Conservation (phyloP, 345 rosid genomes). For the Populus pruinosa region DNA sequence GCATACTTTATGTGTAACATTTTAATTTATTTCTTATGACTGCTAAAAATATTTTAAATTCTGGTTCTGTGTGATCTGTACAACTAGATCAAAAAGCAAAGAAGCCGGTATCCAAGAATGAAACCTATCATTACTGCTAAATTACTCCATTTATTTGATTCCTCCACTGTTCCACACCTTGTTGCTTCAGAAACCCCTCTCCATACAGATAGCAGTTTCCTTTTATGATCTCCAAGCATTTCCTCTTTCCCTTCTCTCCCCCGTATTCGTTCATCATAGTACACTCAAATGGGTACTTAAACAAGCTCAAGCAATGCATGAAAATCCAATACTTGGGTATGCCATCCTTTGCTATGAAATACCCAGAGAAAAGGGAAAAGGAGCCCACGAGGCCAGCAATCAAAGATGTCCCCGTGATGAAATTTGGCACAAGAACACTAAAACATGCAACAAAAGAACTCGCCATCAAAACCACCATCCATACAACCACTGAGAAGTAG, state of each 20-base stretch:
- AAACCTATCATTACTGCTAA: conserved; percentile 26
- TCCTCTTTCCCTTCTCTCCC: conserved; percentile 19
- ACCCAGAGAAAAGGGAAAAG: conserved; percentile 35
- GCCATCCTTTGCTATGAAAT: conserved; percentile 31
- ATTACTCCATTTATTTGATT: conserved; percentile 31
- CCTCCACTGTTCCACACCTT: conserved; percentile 24
- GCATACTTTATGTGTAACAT: neutral
- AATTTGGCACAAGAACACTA: conserved; percentile 33
- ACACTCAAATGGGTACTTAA: conserved; percentile 38
- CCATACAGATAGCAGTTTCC: conserved; percentile 27
- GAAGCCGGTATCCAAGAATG: conserved; percentile 27
- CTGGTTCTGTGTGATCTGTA: conserved; percentile 21
- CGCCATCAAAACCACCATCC: conserved; percentile 32
- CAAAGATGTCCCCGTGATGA: conserved; percentile 27
- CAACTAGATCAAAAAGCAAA: conserved; percentile 24
- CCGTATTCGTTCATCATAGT: conserved; percentile 34
- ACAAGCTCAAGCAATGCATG: conserved; percentile 32
- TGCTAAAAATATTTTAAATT: conserved; percentile 9
- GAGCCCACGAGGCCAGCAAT: conserved; percentile 30
- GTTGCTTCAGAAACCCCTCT: conserved; percentile 25
- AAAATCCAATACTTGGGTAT: conserved; percentile 30
- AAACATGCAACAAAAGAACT: conserved; percentile 35
- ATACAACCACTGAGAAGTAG: conserved; percentile 29
- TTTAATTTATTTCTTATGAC: neutral
- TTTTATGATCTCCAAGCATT: conserved; percentile 17